A percentile compares a stretch with the other conserved stretches of the same genome.
These are phyloP conservation scores for Puccinia polysora DNA, from an alignment of 1,284 basidiomycete species.

Conservation along the genomic window DNA sequence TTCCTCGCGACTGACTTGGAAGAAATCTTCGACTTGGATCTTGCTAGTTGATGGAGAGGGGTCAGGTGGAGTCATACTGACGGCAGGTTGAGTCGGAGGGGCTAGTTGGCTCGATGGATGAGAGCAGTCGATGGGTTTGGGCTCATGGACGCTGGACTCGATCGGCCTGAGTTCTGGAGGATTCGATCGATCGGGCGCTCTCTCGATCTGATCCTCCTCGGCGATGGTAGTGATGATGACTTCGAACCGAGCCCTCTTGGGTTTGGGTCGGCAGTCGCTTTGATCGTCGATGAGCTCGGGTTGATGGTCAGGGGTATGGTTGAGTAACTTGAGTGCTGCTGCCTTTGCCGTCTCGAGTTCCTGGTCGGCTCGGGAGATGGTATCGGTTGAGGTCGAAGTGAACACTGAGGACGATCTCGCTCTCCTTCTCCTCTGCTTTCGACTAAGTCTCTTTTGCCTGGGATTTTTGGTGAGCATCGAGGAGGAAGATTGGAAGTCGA, in stretches of 20 bases:
- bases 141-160: background rate
- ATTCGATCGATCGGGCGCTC: background rate
- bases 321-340: conserved; percentile 32
- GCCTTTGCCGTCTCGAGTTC: conserved; percentile 31
- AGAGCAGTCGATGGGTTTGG: background rate
- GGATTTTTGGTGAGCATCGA: no score
- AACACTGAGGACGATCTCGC: conserved; percentile 12
- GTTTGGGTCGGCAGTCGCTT: background rate
- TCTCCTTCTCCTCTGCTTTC: conserved; percentile 23
- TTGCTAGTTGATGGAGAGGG: background rate
- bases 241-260: conserved; percentile 3
- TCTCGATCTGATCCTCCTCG: background rate
- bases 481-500: no score
- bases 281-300: background rate
- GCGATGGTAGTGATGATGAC: background rate
- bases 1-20: conserved; percentile 18
- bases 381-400: background rate
- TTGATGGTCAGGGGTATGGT: conserved; percentile 7
- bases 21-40: background rate
- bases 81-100: background rate
- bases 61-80: background rate
- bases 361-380: background rate
- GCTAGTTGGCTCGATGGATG: background rate
- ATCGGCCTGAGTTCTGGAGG: background rate
- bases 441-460: conserved; percentile 1